These are phyloP conservation scores for Ophiocordyceps australis DNA, from an alignment of 2,329 filamentous ascomycete species.

Conservation along the genomic window DNA sequence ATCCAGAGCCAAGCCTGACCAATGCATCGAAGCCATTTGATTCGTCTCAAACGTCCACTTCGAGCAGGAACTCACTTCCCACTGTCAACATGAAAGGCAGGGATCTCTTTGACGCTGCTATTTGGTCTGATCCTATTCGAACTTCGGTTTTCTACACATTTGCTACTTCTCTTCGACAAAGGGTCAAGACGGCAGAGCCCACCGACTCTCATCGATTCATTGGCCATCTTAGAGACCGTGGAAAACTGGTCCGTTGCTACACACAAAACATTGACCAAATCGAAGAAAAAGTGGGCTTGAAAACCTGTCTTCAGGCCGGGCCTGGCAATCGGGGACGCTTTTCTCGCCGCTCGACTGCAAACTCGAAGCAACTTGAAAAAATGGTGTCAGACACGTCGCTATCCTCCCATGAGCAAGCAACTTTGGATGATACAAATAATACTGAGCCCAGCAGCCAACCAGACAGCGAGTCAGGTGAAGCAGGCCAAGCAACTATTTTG, in stretches of 20 bases:
- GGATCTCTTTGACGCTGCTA: conserved; percentile 52
- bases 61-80: conserved; percentile 21
- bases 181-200: conserved; percentile 41
- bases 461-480: conserved; percentile 4
- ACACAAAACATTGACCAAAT: conserved; percentile 63
- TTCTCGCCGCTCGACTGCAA: conserved; percentile 25
- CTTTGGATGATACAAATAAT: no score
- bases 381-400: conserved; percentile 17
- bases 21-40: conserved; percentile 18
- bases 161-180: conserved; percentile 47
- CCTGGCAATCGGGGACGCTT: conserved; percentile 44
- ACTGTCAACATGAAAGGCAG: conserved; percentile 54
- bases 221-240: conserved; percentile 44
- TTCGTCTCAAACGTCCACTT: conserved; percentile 18
- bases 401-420: conserved; percentile 2
- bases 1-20: conserved; percentile 23
- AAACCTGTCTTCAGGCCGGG: conserved; percentile 41
- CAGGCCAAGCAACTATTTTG: conserved; percentile 4
- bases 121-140: conserved; percentile 49
- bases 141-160: conserved; percentile 60
- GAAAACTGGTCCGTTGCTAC: conserved; percentile 53
- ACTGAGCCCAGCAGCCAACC: conserved; percentile 4
- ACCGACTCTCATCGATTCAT: conserved; percentile 54
- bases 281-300: conserved; percentile 51
- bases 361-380: conserved; percentile 13